Conservation (phyloP, 805 yeast species). For the Torulaspora quercuum region DNA sequence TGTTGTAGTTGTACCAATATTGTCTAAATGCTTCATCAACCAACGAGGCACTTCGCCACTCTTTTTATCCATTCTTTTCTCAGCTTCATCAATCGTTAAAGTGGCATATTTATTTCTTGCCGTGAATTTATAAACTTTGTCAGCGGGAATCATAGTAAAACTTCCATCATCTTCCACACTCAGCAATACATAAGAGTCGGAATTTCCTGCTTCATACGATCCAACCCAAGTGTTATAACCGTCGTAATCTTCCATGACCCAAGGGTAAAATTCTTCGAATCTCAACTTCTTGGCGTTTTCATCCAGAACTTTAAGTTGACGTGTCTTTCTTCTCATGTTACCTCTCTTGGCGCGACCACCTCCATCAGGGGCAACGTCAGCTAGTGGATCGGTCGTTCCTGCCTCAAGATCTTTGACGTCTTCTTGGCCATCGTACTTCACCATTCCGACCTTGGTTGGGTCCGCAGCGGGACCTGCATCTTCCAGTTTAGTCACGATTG, state of each 20-base stretch:
- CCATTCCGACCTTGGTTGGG: constrained; percentile 41
- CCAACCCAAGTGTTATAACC: constrained; percentile 95
- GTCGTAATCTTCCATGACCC: constrained; percentile 97
- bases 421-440: constrained; percentile 40
- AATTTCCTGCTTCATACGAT: constrained; percentile 82
- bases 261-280: constrained; percentile 95
- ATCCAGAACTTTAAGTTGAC: constrained; percentile 76
- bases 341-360: constrained; percentile 67
- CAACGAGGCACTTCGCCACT: constrained; percentile 76
- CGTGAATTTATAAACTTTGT: constrained; percentile 88
- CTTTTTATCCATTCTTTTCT: constrained; percentile 83
- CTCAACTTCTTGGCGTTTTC: constrained; percentile 80
- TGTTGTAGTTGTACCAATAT: constrained; percentile 50
- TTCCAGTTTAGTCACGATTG: constrained; percentile 34
- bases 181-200: constrained; percentile 80
- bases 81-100: constrained; percentile 92
- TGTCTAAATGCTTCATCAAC: constrained; percentile 88
- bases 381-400: constrained; percentile 39
- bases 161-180: constrained; percentile 78
- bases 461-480: constrained; percentile 40
- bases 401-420: constrained; percentile 39
- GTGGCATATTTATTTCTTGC: constrained; percentile 93
- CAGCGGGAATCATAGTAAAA: constrained; percentile 92
- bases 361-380: constrained; percentile 89
- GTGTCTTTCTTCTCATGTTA: constrained; percentile 70